Percentiles rank a stretch among this genome's conserved stretches.
Conservation (phyloP, 2,329 filamentous ascomycete genomes). For the Claviceps sp. region DNA sequence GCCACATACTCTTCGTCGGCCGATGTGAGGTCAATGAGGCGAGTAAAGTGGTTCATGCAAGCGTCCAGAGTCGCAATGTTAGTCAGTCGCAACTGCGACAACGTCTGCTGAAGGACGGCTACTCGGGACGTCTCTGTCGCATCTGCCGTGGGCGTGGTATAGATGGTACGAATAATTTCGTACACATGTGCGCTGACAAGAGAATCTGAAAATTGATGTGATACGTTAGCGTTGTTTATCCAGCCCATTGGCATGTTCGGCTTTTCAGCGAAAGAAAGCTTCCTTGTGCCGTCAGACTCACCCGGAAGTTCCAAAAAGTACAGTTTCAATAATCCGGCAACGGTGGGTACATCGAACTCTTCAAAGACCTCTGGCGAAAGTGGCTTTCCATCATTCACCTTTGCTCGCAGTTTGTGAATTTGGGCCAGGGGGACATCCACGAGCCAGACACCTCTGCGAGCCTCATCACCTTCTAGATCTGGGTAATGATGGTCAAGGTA, state of each 20-base stretch:
- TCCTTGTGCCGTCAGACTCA: constrained; percentile 30
- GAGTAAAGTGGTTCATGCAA: constrained; percentile 95
- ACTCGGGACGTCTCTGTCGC: constrained; percentile 67
- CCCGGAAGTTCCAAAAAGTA: constrained; percentile 91
- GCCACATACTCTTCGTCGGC: constrained; percentile 79
- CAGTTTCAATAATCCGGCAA: constrained; percentile 83
- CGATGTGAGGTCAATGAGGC: constrained; percentile 89
- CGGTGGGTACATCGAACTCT: constrained; percentile 85
- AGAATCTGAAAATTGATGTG: constrained; percentile 53
- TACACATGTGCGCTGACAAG: constrained; percentile 96
- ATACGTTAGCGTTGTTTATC: not conserved
- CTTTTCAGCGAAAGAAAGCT: too few relatives aligned
- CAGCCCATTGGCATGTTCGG: too few relatives aligned
- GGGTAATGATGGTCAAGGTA: constrained; percentile 96
- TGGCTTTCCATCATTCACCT: constrained; percentile 76
- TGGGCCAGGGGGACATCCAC: constrained; percentile 77
- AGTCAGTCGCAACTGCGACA: constrained; percentile 84
- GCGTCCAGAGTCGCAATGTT: constrained; percentile 99
- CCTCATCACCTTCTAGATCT: constrained; percentile 91
- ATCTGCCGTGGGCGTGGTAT: constrained; percentile 68
- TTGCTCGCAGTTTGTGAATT: constrained; percentile 70
- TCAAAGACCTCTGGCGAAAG: constrained; percentile 65
- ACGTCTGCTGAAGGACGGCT: constrained; percentile 85
- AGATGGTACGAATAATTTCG: constrained; percentile 96
- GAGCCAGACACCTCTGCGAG: constrained; percentile 83